Percentiles rank a stretch among this genome's conserved stretches.
These are phyloP conservation scores for Meyerozyma athensensis DNA, from an alignment of 1,139 yeast species.

Conservation along the genomic window DNA sequence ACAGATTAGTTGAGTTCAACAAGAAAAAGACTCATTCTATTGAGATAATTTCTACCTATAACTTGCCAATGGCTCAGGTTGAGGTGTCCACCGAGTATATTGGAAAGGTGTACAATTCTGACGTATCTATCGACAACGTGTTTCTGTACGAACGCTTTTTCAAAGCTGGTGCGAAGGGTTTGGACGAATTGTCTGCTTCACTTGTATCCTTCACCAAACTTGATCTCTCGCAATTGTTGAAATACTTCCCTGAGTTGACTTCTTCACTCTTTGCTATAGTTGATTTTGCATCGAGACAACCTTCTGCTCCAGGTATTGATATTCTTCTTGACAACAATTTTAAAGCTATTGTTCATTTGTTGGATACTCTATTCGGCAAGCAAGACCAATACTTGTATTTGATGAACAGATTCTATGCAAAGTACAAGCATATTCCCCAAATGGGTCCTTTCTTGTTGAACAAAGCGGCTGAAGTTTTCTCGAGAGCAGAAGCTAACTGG, in stretches of 20 bases:
- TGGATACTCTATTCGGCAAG: slow-evolving; percentile 63
- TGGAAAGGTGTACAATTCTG: slow-evolving; percentile 66
- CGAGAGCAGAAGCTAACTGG: slow-evolving; percentile 54
- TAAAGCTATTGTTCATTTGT: slow-evolving; percentile 53
- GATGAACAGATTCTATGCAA: slow-evolving; percentile 44
- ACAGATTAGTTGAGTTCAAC: slow-evolving; percentile 38
- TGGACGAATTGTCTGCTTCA: slow-evolving; percentile 41
- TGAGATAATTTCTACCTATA: slow-evolving; percentile 33
- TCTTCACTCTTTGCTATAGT: slow-evolving; percentile 40
- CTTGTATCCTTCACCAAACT: slow-evolving; percentile 38
- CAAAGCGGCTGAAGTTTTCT: slow-evolving; percentile 43
- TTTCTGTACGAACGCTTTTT: slow-evolving; percentile 51
- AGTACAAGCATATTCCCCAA: slow-evolving; percentile 33
- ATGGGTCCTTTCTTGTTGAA: slow-evolving; percentile 50
- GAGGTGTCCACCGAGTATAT: slow-evolving; percentile 63
- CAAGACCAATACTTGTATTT: slow-evolving; percentile 59
- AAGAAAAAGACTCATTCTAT: slow-evolving; percentile 31
- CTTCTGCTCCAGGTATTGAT: slow-evolving; percentile 24
- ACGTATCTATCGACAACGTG: slow-evolving; percentile 52
- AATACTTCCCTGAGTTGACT: slow-evolving; percentile 51
- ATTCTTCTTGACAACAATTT: slow-evolving; percentile 39
- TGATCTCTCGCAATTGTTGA: slow-evolving; percentile 45
- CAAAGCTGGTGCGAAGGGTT: slow-evolving; percentile 37
- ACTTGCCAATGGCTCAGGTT: slow-evolving; percentile 44
- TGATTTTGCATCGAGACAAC: slow-evolving; percentile 23